These are phyloP conservation scores for Microdochium paspali DNA, from an alignment of 2,329 filamentous ascomycete genomes.

Conservation along the genomic window DNA sequence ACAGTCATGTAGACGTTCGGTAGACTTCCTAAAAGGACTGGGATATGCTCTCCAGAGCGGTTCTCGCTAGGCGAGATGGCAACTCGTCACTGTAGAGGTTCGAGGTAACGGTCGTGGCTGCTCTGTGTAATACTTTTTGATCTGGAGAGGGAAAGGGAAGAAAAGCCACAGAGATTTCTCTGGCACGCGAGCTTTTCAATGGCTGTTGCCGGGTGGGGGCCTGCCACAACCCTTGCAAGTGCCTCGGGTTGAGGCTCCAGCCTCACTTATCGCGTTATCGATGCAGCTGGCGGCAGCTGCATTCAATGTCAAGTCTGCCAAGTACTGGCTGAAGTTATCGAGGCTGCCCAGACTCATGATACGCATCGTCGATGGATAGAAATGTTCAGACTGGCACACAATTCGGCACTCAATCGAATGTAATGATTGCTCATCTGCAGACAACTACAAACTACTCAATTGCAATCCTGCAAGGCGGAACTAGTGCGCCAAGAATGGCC, in stretches of 20 bases:
- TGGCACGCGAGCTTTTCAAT: not conserved
- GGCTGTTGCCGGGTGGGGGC: not conserved
- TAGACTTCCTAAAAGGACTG: conserved; percentile 56
- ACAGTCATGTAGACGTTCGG: conserved; percentile 33
- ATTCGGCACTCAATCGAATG: no score
- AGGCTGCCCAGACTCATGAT: no score
- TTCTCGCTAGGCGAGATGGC: conserved; percentile 42
- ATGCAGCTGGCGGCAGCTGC: not conserved
- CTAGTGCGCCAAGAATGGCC: not conserved
- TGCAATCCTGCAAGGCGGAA: no score
- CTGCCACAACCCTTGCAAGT: no score
- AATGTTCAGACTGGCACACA: no score
- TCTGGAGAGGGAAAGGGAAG: conserved; percentile 25
- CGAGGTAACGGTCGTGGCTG: conserved; percentile 55
- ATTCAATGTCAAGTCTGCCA: no score
- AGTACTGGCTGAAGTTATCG: no score
- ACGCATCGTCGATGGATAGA: no score
- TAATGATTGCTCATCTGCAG: no score
- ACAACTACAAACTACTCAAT: no score
- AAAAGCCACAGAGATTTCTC: not conserved
- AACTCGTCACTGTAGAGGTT: conserved; percentile 50
- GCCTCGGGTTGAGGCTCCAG: not conserved
- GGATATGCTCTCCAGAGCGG: conserved; percentile 45
- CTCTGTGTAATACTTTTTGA: conserved; percentile 54
- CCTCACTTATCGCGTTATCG: not conserved